A percentile compares a stretch with the other conserved stretches of the same genome.
Conservation (phyloP, 1,284 basidiomycete genomes). For the Rhodofomes roseus region DNA sequence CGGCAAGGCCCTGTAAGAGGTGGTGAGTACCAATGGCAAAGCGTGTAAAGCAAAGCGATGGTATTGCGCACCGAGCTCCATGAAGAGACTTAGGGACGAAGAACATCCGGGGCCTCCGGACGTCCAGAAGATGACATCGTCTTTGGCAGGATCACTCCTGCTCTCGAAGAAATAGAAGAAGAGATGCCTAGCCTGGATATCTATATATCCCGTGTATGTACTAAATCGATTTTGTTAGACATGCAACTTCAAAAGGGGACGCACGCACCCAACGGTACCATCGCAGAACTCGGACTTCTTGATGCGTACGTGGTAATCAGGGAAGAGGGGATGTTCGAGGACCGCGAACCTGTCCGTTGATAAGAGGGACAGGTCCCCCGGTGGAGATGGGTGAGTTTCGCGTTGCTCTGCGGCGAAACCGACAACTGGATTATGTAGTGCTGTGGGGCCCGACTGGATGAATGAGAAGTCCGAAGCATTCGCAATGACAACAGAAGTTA, state of each 20-base stretch:
- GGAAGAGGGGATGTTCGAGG: slow-evolving; percentile 49
- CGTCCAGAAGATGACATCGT: slow-evolving; percentile 67
- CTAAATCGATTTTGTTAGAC: slow-evolving; percentile 24
- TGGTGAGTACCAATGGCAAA: too few species aligned
- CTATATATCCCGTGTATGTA: slow-evolving; percentile 51
- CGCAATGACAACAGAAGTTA: too few species aligned
- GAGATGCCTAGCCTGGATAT: slow-evolving; percentile 64
- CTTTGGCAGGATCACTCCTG: slow-evolving; percentile 57
- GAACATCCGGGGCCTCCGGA: slow-evolving; percentile 55
- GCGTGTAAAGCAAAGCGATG: slow-evolving; percentile 22
- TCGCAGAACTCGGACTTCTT: slow-evolving; percentile 32
- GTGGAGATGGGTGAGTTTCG: too few species aligned
- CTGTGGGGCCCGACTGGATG: too few species aligned
- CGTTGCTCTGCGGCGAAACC: too few species aligned
- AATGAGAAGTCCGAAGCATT: too few species aligned
- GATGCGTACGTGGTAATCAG: slow-evolving; percentile 49
- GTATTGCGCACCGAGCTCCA: slow-evolving; percentile 49
- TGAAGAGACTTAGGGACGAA: slow-evolving; percentile 31
- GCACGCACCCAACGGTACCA: slow-evolving; percentile 16
- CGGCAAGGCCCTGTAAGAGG: too few species aligned
- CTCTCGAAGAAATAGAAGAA: slow-evolving; percentile 84
- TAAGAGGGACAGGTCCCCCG: too few species aligned
- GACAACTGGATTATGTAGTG: too few species aligned
- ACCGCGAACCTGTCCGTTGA: slow-evolving; percentile 33
- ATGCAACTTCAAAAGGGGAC: slow-evolving; percentile 23